phyloP scores from a whole-genome alignment of 148 eudicot genomes.

The Tetragonia tetragonoides region DNA sequence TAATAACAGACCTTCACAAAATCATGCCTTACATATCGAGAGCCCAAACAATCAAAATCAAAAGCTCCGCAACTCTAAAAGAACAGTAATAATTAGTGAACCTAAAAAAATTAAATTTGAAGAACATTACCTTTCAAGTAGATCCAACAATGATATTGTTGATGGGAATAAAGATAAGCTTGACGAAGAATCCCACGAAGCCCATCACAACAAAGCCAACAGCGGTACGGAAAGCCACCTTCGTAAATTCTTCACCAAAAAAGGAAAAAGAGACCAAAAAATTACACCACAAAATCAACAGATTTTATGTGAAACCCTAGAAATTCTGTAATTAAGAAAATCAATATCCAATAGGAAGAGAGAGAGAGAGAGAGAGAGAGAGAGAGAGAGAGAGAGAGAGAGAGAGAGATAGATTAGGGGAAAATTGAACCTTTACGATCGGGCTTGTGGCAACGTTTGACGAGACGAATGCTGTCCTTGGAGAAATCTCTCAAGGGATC shows the following conservation, averaged over 20 bases:
- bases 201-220: slow-evolving; percentile 75
- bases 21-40: neutral
- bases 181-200: slow-evolving; percentile 68
- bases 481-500: slow-evolving; percentile 69
- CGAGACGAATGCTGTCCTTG: slow-evolving; percentile 67
- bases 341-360: neutral
- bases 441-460: slow-evolving; percentile 67
- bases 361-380: no score
- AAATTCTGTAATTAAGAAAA: neutral
- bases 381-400: no score
- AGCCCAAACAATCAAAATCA: neutral
- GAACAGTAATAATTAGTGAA: neutral
- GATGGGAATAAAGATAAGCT: slow-evolving; percentile 65
- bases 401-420: no score
- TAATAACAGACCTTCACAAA: neutral
- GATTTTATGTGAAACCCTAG: neutral
- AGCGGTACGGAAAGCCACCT: slow-evolving; percentile 69
- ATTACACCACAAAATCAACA: slow-evolving; percentile 7
- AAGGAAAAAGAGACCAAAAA: neutral
- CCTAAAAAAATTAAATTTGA: neutral
- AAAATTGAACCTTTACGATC: slow-evolving; percentile 46
- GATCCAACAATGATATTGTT: slow-evolving; percentile 70
- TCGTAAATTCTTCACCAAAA: slow-evolving; percentile 44
- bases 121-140: slow-evolving; percentile 29
- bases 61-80: neutral